Base-by-base conservation (phyloP, 257 asterid genomes). In the Echium plantagineum region DNA sequence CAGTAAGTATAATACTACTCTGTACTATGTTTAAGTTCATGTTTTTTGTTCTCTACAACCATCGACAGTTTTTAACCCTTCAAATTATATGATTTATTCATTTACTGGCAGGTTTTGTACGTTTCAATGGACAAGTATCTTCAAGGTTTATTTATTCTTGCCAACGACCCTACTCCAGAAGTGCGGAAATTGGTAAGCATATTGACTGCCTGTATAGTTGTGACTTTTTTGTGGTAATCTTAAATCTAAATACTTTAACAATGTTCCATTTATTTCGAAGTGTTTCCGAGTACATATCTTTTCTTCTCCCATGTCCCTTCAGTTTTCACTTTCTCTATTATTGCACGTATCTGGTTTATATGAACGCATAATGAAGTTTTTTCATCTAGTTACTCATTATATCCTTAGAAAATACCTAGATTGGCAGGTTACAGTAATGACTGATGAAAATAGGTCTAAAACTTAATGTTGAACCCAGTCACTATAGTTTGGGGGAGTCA, bases 61-160 rank as follows among this genome's bases (percentile, higher is more conserved):
- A 46, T 22, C 62, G 15, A 42, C 63, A 58, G 18, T 52, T 68
- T 47, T 69, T 48, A 30, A 38, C 55, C 54, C 31, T 52, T 42
- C 49, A 3, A 42, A 42, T 42, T 62, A n/a, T 26, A 63, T 61
- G 55, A 42, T 22, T 35, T 21, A 18, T 13, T 60, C 57, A 56
- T 59, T 32, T 55, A 17, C 59, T 55, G 76, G 71, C 81, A 90
- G 97, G 85, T 83, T 61, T 72, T 90, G 20, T 67, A 73, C 57
- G 53, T 76, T 69, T 83, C 89, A 20, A 86, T 86, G 97, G 97
- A 90, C 63, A 86, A 86, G 69, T 90, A 86, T 68, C 78, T 90
- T 71, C 94, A 83, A 83, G 95, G 97, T 71, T 81, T 90, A 73
- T 90, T 90, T 80, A 72, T 80, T 77, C 95, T 90, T 69, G 90